Percentiles rank a stretch among this genome's conserved stretches.
These are phyloP conservation scores for Dioszegia aurantiaca DNA, from an alignment of 768 basidiomycete species.

Conservation along the genomic window DNA sequence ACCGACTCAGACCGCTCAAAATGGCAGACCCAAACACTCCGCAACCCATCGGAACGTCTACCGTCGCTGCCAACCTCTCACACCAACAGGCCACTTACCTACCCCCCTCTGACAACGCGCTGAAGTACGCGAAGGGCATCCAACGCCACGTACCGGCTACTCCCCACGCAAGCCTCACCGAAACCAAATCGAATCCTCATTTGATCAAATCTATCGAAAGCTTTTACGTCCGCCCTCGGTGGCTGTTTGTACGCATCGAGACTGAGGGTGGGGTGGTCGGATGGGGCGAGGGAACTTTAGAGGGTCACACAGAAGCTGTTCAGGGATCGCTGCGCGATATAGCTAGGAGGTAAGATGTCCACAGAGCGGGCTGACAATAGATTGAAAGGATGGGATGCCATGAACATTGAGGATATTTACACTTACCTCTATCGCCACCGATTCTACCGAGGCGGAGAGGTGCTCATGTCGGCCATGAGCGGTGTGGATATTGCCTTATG, in stretches of 20 bases:
- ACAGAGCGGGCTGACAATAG: slow-evolving; percentile 30
- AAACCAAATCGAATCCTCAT: slow-evolving; percentile 19
- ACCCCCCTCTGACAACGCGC: slow-evolving; percentile 36
- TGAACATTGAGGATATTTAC: slow-evolving; percentile 62
- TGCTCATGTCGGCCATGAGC: slow-evolving; percentile 61
- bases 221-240: slow-evolving; percentile 69
- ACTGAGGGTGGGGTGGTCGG: slow-evolving; percentile 65
- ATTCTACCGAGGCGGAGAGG: slow-evolving; percentile 71
- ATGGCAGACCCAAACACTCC: slow-evolving; percentile 27
- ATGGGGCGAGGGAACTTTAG: slow-evolving; percentile 73
- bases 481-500: slow-evolving; percentile 40
- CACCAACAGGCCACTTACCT: slow-evolving; percentile 36
- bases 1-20: neutral
- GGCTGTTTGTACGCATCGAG: slow-evolving; percentile 70
- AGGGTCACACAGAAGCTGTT: slow-evolving; percentile 69
- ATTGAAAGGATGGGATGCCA: slow-evolving; percentile 62
- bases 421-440: slow-evolving; percentile 65
- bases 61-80: slow-evolving; percentile 34
- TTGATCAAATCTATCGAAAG: slow-evolving; percentile 46
- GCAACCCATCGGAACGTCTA: slow-evolving; percentile 27
- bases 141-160: slow-evolving; percentile 24
- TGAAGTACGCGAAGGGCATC: slow-evolving; percentile 41
- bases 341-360: slow-evolving; percentile 50
- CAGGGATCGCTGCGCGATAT: slow-evolving; percentile 66
- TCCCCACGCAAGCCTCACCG: slow-evolving; percentile 15